Conservation (phyloP, 2,329 filamentous ascomycete species). For the Penicillium oxalicum region DNA sequence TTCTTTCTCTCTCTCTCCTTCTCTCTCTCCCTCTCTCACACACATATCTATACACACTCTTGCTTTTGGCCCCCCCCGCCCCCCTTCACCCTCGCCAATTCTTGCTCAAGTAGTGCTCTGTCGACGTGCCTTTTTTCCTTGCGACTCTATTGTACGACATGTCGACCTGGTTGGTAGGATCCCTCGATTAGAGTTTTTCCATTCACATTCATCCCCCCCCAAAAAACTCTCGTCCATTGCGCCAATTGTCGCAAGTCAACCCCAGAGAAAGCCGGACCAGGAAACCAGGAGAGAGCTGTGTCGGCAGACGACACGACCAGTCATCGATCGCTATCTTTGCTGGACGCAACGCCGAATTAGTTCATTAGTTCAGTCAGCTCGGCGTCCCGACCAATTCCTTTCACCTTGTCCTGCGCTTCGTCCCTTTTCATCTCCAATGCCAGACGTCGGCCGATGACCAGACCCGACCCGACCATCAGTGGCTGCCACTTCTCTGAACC, state of each 20-base stretch:
- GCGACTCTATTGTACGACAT: neutral
- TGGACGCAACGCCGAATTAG: no score
- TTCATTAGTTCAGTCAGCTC: neutral
- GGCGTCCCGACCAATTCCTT: neutral
- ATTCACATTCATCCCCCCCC: no score
- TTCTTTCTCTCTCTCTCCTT: neutral
- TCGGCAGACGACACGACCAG: no score
- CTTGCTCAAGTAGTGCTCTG: no score
- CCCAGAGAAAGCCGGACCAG: no score
- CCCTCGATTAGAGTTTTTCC: no score
- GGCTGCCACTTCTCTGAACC: neutral
- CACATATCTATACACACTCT: neutral
- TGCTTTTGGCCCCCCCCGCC: neutral
- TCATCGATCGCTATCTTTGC: no score
- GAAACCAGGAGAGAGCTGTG: no score
- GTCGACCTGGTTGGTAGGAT: neutral
- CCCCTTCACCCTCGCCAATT: neutral
- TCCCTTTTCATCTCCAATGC: slow-evolving; percentile 2
- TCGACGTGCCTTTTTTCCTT: neutral
- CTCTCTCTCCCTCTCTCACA: neutral
- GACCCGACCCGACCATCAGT: neutral
- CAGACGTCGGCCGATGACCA: slow-evolving; percentile 3
- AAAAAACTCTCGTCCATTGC: no score
- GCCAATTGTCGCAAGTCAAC: no score
- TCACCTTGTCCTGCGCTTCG: neutral